Evolutionary conservation across 2,329 filamentous ascomycete genomes (phyloP).

Genomic region (Ciborinia camelliae): DNA sequence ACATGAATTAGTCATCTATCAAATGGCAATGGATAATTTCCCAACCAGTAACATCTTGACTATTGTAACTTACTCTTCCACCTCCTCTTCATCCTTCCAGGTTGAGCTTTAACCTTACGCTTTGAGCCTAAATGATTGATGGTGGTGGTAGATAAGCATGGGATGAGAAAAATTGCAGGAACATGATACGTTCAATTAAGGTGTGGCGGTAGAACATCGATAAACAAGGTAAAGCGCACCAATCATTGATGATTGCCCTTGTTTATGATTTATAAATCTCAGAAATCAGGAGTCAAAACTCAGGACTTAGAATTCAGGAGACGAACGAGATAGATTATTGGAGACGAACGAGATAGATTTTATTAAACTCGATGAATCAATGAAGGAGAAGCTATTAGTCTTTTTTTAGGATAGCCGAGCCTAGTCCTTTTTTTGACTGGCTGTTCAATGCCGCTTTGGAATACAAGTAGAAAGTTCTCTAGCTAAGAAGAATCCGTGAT

Average conservation of each 20-base stretch:
- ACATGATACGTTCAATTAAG: conserved; percentile 18
- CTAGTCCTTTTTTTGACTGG: background rate
- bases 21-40: background rate
- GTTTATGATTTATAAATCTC: too few relatives aligned
- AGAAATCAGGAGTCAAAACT: too few relatives aligned
- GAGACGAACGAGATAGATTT: background rate
- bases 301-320: too few relatives aligned
- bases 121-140: too few relatives aligned
- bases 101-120: too few relatives aligned
- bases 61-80: background rate
- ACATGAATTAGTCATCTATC: conserved; percentile 1
- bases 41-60: background rate
- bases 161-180: background rate
- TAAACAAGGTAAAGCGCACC: conserved; percentile 1
- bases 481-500: background rate
- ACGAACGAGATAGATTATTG: too few relatives aligned
- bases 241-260: background rate
- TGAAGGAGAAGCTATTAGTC: background rate
- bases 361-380: too few relatives aligned
- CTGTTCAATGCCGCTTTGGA: conserved; percentile 2
- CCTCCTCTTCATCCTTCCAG: background rate
- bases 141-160: background rate
- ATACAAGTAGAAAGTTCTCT: background rate
- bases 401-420: background rate
- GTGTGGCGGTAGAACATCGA: conserved; percentile 13